Conservation (phyloP, 192 early-diverging fungal species). For the Backusella tuberculispora region DNA sequence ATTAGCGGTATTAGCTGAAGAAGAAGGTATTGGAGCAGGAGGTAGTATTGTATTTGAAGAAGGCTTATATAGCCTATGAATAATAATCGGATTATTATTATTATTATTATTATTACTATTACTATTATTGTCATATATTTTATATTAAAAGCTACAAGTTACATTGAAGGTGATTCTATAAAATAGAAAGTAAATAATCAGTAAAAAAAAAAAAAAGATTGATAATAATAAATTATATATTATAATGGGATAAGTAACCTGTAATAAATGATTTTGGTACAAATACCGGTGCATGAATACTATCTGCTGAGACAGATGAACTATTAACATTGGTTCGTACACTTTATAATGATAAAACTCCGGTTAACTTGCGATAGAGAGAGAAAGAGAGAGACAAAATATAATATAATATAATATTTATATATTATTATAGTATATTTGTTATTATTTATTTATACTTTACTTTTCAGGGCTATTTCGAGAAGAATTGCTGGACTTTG, state of each 20-base stretch:
- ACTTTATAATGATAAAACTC: slow-evolving; percentile 8
- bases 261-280: slow-evolving; percentile 47
- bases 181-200: too few relatives aligned
- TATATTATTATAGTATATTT: neutral
- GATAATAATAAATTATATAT: neutral
- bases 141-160: neutral
- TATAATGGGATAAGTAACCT: neutral
- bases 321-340: slow-evolving; percentile 19
- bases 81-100: neutral
- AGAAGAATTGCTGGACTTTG: neutral
- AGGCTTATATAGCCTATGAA: neutral
- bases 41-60: neutral
- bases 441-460: neutral
- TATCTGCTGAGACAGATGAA: slow-evolving; percentile 48
- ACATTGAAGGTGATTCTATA: slow-evolving; percentile 10
- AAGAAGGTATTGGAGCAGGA: neutral
- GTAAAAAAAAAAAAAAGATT: too few relatives aligned
- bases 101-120: neutral
- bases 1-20: neutral
- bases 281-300: slow-evolving; percentile 57
- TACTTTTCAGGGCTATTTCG: slow-evolving; percentile 12
- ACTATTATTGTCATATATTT: too few relatives aligned
- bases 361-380: neutral
- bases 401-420: too few relatives aligned
- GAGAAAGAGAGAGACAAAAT: too few relatives aligned